phyloP scores from a whole-genome alignment of 1,284 basidiomycete genomes.

The Termitomyces sp. region DNA sequence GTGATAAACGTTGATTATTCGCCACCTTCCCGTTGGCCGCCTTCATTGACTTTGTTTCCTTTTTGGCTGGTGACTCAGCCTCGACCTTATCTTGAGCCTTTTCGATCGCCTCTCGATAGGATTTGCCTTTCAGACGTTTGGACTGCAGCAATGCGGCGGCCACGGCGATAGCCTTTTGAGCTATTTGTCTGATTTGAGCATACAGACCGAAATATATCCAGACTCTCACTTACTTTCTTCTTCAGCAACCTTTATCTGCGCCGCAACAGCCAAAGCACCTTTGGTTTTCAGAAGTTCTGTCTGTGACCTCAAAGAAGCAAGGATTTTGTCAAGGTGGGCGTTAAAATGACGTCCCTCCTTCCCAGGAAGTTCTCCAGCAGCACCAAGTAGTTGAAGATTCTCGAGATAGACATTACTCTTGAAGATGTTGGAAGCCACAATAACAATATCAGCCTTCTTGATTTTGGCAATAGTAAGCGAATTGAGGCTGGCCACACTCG shows the following conservation, averaged over 20 bases:
- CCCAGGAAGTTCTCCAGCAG: constrained; percentile 56
- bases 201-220: background rate
- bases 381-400: constrained; percentile 69
- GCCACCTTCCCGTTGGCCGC: constrained; percentile 8
- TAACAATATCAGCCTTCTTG: constrained; percentile 80
- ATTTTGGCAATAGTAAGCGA: constrained; percentile 71
- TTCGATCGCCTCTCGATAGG: constrained; percentile 54
- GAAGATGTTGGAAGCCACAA: constrained; percentile 85
- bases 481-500: constrained; percentile 73
- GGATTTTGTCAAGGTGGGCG: constrained; percentile 62
- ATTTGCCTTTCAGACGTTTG: constrained; percentile 72
- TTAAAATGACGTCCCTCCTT: constrained; percentile 87
- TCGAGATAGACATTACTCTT: constrained; percentile 73
- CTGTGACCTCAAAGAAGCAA: constrained; percentile 58
- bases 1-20: constrained; percentile 23
- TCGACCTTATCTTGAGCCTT: constrained; percentile 24
- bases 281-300: constrained; percentile 61
- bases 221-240: constrained; percentile 42
- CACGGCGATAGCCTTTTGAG: constrained; percentile 42
- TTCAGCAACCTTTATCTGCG: constrained; percentile 56
- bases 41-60: constrained; percentile 1
- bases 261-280: constrained; percentile 56
- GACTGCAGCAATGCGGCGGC: constrained; percentile 41
- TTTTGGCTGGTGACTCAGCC: constrained; percentile 9
- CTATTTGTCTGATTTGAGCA: constrained; percentile 23